Percentiles rank a stretch among this genome's conserved stretches.
These are phyloP conservation scores for Tuber calosporum DNA, from an alignment of 495 filamentous ascomycete species.

Conservation along the genomic window DNA sequence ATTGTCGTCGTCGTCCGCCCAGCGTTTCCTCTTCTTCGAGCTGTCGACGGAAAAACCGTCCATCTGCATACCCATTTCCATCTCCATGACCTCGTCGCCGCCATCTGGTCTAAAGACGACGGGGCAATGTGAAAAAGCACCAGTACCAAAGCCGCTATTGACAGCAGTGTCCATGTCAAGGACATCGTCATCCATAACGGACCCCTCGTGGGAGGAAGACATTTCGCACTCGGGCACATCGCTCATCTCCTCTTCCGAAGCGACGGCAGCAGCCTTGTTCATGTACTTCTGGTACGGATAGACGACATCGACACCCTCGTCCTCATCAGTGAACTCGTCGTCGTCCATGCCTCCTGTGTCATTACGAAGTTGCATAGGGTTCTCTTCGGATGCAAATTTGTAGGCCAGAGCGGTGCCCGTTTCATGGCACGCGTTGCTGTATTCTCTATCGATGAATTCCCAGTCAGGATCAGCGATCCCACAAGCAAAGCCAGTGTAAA, in stretches of 20 bases:
- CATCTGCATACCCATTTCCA: constrained; percentile 36
- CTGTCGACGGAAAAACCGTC: constrained; percentile 16
- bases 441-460: constrained; percentile 30
- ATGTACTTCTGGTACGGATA: constrained; percentile 28
- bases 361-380: constrained; percentile 32
- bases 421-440: constrained; percentile 24
- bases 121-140: constrained; percentile 3
- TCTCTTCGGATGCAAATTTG: constrained; percentile 33
- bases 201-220: constrained; percentile 28
- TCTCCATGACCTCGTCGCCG: constrained; percentile 34
- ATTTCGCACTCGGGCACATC: constrained; percentile 34
- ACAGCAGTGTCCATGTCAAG: constrained; percentile 26
- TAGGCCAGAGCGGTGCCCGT: constrained; percentile 24
- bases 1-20: constrained; percentile 29
- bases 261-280: constrained; percentile 10
- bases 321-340: constrained; percentile 31
- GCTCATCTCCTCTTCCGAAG: constrained; percentile 27
- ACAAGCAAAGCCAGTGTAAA: constrained; percentile 28
- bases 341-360: constrained; percentile 37
- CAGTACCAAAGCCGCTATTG: constrained; percentile 18
- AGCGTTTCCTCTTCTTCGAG: constrained; percentile 33
- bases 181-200: constrained; percentile 31
- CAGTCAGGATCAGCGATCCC: constrained; percentile 33
- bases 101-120: constrained; percentile 26
- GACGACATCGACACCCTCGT: constrained; percentile 24